A percentile compares a stretch with the other conserved stretches of the same genome.
Conservation (phyloP, 495 filamentous ascomycete species). For the Daldinia caldariorum region DNA sequence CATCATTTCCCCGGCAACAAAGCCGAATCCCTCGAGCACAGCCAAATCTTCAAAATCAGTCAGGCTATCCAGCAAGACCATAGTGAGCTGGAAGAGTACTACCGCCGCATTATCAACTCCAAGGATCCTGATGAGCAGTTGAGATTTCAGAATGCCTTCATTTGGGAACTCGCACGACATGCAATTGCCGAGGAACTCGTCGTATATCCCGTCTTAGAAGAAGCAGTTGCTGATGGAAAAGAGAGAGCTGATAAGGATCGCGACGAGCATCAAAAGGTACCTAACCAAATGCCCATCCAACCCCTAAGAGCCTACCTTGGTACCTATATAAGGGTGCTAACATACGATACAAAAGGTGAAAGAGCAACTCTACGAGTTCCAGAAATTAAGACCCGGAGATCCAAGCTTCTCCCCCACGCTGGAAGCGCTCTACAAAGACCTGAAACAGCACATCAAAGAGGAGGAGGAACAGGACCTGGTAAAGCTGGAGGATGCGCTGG, state of each 20-base stretch:
- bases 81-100: slow-evolving; percentile 66
- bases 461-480: slow-evolving; percentile 68
- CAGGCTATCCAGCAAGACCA: slow-evolving; percentile 71
- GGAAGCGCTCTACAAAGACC: slow-evolving; percentile 59
- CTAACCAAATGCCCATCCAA: neutral
- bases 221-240: slow-evolving; percentile 58
- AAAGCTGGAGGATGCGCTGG: slow-evolving; percentile 60
- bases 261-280: slow-evolving; percentile 63
- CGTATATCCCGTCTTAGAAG: slow-evolving; percentile 73
- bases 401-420: slow-evolving; percentile 62
- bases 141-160: slow-evolving; percentile 70
- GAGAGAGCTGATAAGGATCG: slow-evolving; percentile 67
- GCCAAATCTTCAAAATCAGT: slow-evolving; percentile 42
- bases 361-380: slow-evolving; percentile 67
- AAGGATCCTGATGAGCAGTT: slow-evolving; percentile 58
- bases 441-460: slow-evolving; percentile 67
- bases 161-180: slow-evolving; percentile 76
- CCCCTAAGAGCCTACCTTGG: neutral
- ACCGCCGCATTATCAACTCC: slow-evolving; percentile 63
- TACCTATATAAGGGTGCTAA: neutral
- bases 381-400: slow-evolving; percentile 60
- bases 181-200: slow-evolving; percentile 73
- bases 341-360: slow-evolving; percentile 62
- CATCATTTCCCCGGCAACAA: slow-evolving; percentile 34
- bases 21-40: slow-evolving; percentile 41